Conservation (phyloP, 768 basidiomycete genomes). For the Boletus bicolor region DNA sequence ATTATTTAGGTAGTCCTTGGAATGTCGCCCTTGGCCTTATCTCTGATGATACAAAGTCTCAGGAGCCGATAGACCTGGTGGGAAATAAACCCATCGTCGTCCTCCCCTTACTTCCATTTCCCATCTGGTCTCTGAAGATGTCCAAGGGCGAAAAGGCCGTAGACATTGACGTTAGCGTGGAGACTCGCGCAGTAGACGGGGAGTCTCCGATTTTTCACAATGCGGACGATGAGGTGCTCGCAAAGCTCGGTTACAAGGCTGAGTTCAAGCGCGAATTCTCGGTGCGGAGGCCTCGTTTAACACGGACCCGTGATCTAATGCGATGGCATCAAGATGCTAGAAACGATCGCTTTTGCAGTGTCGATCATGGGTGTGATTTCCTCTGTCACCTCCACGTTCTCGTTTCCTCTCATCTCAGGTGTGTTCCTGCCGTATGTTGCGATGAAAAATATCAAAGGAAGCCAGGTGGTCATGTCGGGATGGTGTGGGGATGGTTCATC, state of each 20-base stretch:
- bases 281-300: constrained; percentile 34
- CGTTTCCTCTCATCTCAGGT: constrained; percentile 63
- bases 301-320: background rate
- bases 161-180: constrained; percentile 1
- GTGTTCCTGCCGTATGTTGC: constrained; percentile 11
- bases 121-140: constrained; percentile 9
- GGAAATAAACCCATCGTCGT: background rate
- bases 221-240: constrained; percentile 57
- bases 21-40: constrained; percentile 12
- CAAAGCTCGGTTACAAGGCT: constrained; percentile 65
- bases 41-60: constrained; percentile 1
- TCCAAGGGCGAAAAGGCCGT: constrained; percentile 20
- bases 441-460: background rate
- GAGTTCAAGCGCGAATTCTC: constrained; percentile 76
- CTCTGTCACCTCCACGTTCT: constrained; percentile 63
- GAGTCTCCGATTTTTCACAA: constrained; percentile 28
- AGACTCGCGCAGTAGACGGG: constrained; percentile 10
- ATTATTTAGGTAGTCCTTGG: background rate
- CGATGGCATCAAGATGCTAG: constrained; percentile 37
- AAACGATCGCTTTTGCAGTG: constrained; percentile 65
- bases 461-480: constrained; percentile 69
- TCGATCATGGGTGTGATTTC: constrained; percentile 73
- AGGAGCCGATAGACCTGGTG: background rate
- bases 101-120: background rate
- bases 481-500: constrained; percentile 77